Conservation (phyloP, 2,329 filamentous ascomycete species). For the Conoideocrella luteorostrata region DNA sequence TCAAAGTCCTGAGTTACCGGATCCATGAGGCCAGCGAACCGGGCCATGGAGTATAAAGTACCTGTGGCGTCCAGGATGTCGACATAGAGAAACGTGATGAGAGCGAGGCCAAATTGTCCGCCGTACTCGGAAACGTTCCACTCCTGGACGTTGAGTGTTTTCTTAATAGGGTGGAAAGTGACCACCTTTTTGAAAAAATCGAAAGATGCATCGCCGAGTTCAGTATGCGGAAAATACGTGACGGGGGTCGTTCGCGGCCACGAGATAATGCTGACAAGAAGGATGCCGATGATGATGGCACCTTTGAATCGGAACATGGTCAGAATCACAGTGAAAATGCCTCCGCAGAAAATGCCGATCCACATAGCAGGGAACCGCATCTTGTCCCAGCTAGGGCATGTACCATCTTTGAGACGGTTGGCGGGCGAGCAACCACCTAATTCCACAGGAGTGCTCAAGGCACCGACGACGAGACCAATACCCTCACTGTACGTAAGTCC, state of each 20-base stretch:
- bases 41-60: conserved; percentile 84
- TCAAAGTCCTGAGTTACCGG: conserved; percentile 82
- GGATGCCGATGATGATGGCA: conserved; percentile 75
- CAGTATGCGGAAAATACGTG: conserved; percentile 73
- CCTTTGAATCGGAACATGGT: conserved; percentile 86
- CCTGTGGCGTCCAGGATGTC: conserved; percentile 85
- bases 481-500: conserved; percentile 75
- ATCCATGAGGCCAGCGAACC: conserved; percentile 74
- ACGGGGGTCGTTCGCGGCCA: conserved; percentile 74
- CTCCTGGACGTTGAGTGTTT: conserved; percentile 63
- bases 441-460: conserved; percentile 60
- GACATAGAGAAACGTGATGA: conserved; percentile 86
- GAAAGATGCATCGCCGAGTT: conserved; percentile 63
- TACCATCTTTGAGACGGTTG: conserved; percentile 36
- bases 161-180: conserved; percentile 70
- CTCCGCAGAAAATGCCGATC: conserved; percentile 83
- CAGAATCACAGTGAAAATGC: conserved; percentile 70
- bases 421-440: conserved; percentile 62
- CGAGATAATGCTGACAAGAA: conserved; percentile 80
- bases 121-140: conserved; percentile 66
- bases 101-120: conserved; percentile 72
- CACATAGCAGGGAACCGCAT: conserved; percentile 82
- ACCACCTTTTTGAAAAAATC: conserved; percentile 87
- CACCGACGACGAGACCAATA: conserved; percentile 71
- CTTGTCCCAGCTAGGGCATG: conserved; percentile 59